Conservation (phyloP, 768 basidiomycete species). For the Hericium erinaceus region DNA sequence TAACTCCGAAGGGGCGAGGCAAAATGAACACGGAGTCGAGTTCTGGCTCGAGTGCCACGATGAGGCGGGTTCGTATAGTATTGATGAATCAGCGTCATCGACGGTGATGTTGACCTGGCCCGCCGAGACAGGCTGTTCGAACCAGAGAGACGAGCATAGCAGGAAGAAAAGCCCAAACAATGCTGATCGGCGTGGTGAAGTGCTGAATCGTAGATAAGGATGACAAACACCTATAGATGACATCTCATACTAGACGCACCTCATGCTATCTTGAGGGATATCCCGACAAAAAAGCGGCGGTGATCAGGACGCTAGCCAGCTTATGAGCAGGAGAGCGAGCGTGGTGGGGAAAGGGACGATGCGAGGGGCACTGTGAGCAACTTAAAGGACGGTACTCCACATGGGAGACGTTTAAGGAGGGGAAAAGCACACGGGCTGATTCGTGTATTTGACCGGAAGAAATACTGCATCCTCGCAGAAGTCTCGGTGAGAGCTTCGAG, state of each 20-base stretch:
- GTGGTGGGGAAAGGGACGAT: not conserved
- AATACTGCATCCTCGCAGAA: conserved; percentile 3
- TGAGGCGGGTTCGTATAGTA: conserved; percentile 1
- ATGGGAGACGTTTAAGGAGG: not conserved
- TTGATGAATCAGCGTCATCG: conserved; percentile 1
- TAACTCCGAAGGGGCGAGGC: not conserved
- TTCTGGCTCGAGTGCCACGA: conserved; percentile 1
- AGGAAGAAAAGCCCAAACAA: not conserved
- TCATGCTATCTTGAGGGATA: not conserved
- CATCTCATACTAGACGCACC: not conserved
- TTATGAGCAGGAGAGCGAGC: not conserved
- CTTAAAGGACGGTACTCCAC: conserved; percentile 1
- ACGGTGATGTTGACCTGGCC: conserved; percentile 4
- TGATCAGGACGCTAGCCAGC: not conserved
- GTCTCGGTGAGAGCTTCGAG: conserved; percentile 5
- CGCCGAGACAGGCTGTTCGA: not conserved
- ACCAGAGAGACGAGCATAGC: not conserved
- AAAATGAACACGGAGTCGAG: conserved; percentile 1
- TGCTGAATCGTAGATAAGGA: not conserved
- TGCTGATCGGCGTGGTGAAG: not conserved
- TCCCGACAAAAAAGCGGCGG: not conserved
- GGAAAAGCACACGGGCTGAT: not conserved
- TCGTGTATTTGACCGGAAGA: conserved; percentile 2
- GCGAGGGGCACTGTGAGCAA: not conserved
- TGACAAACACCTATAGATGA: not conserved